Conservation (phyloP, 148 eudicot species). For the Suaeda aralocaspica region DNA sequence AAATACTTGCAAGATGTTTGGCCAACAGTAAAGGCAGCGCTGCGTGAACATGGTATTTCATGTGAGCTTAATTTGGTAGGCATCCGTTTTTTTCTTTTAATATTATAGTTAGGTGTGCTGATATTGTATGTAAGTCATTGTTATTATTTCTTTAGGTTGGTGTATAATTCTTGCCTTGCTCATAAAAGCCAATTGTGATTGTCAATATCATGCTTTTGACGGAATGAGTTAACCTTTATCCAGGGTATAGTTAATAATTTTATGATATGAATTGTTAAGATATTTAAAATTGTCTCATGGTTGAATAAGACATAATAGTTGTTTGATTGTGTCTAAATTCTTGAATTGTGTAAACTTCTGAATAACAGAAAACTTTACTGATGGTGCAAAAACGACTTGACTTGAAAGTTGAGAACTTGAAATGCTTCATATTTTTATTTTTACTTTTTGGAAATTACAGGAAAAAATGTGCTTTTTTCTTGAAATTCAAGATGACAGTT, state of each 20-base stretch:
- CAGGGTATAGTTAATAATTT: not conserved
- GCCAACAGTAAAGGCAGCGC: slow-evolving; percentile 60
- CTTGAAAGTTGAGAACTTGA: too few relatives aligned
- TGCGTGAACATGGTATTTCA: slow-evolving; percentile 56
- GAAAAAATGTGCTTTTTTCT: too few relatives aligned
- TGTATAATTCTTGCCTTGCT: not conserved
- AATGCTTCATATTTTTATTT: too few relatives aligned
- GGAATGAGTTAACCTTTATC: not conserved
- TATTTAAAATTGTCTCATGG: too few relatives aligned
- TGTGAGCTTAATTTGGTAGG: slow-evolving; percentile 71
- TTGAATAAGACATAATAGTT: too few relatives aligned
- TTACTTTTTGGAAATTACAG: too few relatives aligned
- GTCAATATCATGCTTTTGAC: not conserved
- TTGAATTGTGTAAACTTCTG: too few relatives aligned
- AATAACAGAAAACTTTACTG: too few relatives aligned
- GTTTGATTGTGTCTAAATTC: too few relatives aligned
- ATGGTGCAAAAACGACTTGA: too few relatives aligned
- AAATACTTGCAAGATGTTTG: slow-evolving; percentile 78
- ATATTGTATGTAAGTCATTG: not conserved
- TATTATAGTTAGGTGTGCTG: not conserved
- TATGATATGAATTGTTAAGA: not conserved
- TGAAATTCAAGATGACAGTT: too few relatives aligned
- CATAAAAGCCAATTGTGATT: too few relatives aligned
- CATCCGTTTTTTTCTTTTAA: not conserved
- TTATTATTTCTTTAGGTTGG: not conserved